Evolutionary conservation across 1,284 basidiomycete genomes (phyloP), one percentile per base, ranked within the genome.

Genomic region (Trichosporon coremiiforme): DNA sequence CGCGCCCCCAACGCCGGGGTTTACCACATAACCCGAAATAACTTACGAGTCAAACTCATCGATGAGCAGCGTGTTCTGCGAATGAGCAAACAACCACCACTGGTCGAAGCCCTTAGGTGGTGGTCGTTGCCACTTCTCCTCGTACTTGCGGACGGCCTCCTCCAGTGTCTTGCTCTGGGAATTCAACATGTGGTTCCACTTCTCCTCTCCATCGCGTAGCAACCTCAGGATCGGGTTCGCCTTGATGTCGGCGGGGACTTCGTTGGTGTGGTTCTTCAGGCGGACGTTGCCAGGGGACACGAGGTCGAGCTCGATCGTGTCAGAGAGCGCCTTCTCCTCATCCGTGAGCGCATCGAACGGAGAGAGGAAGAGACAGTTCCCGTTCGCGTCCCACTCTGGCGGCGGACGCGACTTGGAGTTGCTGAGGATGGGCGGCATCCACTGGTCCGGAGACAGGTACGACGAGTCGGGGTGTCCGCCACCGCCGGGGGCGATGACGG

Each of bases 91-190:
- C 31, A 35, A 45, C 38, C 71, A 82, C 83, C 84, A 85, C 38
- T 76, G 70, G 55, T 83, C 84, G 68, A 84, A 85, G 15, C 83
- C 83, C 71, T 80, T 80, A 0, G 85, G 85, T 2, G 85, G 85
- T 25, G 80, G 75, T 64, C 79, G 77, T 1, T 77, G 79, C 78
- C 85, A 85, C 64, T 82, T 77, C 66, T 77, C 74, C 66, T 79
- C 78, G 75, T 86, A 86, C 71, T 83, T 82, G 55, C 79, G 70
- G 3, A 84, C 85, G 8, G 85, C 85, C 73, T 86, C 79, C 62
- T 84, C 82, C 31, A 86, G 75, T 13, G 84, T 84, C 75, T 79
- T 82, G 70, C 82, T 84, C 80, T 86, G 86, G 69, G 77, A 73
- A 12, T 78, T 71, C 15, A 86, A 68, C 74, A 82, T 79, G 12